phyloP scores from a whole-genome alignment of 192 early-diverging fungal species.

The Kickxella alabastrina region DNA sequence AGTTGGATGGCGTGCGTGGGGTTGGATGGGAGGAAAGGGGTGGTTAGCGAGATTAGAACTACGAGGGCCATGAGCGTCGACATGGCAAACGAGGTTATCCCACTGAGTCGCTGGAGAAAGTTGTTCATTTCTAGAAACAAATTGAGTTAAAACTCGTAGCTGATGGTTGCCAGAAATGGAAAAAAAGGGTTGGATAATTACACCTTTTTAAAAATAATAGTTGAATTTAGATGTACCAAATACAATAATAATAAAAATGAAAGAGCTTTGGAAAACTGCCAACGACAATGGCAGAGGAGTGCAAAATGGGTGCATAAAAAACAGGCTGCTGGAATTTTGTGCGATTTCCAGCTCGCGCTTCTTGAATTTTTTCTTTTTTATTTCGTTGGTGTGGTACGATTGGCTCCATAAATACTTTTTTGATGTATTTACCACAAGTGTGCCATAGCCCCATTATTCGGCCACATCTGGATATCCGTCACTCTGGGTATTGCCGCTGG shows the following conservation, averaged over 20 bases:
- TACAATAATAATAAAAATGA: too few relatives aligned
- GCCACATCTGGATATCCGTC: too few relatives aligned
- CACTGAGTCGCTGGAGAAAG: conserved; percentile 46
- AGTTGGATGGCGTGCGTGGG: conserved; percentile 28
- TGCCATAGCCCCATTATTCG: too few relatives aligned
- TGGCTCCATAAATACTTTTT: too few relatives aligned
- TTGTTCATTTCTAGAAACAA: conserved; percentile 56
- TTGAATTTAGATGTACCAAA: too few relatives aligned
- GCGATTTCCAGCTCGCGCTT: neutral
- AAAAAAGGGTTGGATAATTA: neutral
- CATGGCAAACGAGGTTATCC: conserved; percentile 49
- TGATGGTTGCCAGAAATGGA: neutral
- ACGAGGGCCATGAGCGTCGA: conserved; percentile 43
- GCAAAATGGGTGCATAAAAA: too few relatives aligned
- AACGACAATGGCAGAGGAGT: too few relatives aligned
- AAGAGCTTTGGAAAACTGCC: too few relatives aligned
- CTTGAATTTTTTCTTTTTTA: neutral
- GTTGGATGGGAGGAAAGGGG: conserved; percentile 33
- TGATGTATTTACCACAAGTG: too few relatives aligned
- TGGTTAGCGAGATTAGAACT: conserved; percentile 35
- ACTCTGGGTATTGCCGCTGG: too few relatives aligned
- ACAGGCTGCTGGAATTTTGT: neutral
- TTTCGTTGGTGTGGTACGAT: too few relatives aligned
- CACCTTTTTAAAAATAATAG: too few relatives aligned
- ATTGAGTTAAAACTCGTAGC: neutral